Evolutionary conservation across 2,329 filamentous ascomycete genomes (phyloP).

Genomic region (Talaromyces islandicus): DNA sequence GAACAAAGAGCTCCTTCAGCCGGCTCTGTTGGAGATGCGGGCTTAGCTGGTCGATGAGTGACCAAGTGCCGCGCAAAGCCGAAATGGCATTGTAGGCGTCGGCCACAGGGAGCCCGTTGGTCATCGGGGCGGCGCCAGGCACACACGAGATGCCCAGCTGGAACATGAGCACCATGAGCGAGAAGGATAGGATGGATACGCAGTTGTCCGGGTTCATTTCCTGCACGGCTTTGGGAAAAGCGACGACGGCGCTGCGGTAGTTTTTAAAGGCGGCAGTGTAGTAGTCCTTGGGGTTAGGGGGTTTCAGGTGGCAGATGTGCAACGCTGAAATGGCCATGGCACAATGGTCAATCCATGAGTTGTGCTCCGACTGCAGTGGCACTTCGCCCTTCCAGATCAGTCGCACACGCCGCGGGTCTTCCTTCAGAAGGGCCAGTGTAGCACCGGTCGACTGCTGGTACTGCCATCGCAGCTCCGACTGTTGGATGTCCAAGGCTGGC

Average conservation of each 20-base stretch:
- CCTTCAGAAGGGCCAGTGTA: slow-evolving; percentile 6
- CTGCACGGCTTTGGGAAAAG: slow-evolving; percentile 9
- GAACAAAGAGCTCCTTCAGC: slow-evolving; percentile 7
- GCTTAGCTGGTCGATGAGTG: slow-evolving; percentile 8
- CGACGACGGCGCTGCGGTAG: slow-evolving; percentile 8
- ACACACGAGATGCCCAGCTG: slow-evolving; percentile 11
- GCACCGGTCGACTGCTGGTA: slow-evolving; percentile 4
- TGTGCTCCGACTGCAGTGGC: slow-evolving; percentile 1
- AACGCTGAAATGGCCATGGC: slow-evolving; percentile 8
- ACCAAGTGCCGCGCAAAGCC: slow-evolving; percentile 10
- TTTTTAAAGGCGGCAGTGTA: slow-evolving; percentile 9
- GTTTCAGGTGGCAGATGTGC: slow-evolving; percentile 8
- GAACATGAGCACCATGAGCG: slow-evolving; percentile 10
- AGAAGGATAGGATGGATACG: slow-evolving; percentile 8
- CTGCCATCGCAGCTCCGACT: slow-evolving; percentile 8
- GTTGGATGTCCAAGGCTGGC: slow-evolving; percentile 6
- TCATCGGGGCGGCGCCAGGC: slow-evolving; percentile 8
- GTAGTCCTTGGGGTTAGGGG: slow-evolving; percentile 9
- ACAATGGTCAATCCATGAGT: slow-evolving; percentile 8
- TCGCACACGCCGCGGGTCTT: slow-evolving; percentile 8
- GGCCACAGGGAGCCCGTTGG: slow-evolving; percentile 3
- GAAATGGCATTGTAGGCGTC: slow-evolving; percentile 10
- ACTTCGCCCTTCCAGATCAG: slow-evolving; percentile 11
- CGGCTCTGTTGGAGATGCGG: slow-evolving; percentile 6
- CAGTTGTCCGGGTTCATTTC: slow-evolving; percentile 8